Base-by-base conservation (phyloP, 225 moss, liverwort and hornwort genomes). In the Pseudisothecium myosuroides region DNA sequence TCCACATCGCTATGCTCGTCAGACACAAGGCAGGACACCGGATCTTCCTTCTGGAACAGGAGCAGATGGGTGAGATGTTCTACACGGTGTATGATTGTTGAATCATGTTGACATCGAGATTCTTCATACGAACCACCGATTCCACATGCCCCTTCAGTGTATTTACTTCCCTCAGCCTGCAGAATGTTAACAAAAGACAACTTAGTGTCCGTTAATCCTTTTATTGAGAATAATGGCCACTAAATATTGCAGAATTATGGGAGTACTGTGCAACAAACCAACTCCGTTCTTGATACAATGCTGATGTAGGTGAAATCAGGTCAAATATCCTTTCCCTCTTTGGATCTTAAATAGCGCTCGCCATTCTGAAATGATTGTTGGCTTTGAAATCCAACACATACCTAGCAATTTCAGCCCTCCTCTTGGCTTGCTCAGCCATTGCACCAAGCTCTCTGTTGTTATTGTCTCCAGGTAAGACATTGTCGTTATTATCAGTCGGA, bases 71-170 rank as follows among this genome's bases (percentile, higher is more conserved):
- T 71, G 41, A 64, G 68, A 55, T 50, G 77, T 52, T 68, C 88
- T 94, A 94, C 34, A 97, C 95, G 23, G 97, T 97, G 81, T 97
- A 97, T 3, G 97, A 91, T 85, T 97, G 96, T 86, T 96, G 97
- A 62, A 97, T 97, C 84, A 95, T 96, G 91, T 96, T 95, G 60
- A 97, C 94, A 64, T 97, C 96, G 12, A 97, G 91, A 74, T 96
- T 96, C 92, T 97, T 97, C 96, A 95, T 55, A 7, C 96, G 93
- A 45, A 97, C 97, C 12, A 97, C 97, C 15, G 97, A 97, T 85
- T 97, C 97, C 87, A 97, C 94, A 72, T 97, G 97, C 26, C 97
- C 97, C 87, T 97, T 97, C 41, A 97, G 82, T 20, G 95, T 96
- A 41, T 96, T 89, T 17, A 96, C 9, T 86, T 97, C 97, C 89